A percentile compares a stretch with the other conserved stretches of the same genome.
Evolutionary conservation across 1,139 yeast species (phyloP).

Genomic region (Dujonia santamariae): DNA sequence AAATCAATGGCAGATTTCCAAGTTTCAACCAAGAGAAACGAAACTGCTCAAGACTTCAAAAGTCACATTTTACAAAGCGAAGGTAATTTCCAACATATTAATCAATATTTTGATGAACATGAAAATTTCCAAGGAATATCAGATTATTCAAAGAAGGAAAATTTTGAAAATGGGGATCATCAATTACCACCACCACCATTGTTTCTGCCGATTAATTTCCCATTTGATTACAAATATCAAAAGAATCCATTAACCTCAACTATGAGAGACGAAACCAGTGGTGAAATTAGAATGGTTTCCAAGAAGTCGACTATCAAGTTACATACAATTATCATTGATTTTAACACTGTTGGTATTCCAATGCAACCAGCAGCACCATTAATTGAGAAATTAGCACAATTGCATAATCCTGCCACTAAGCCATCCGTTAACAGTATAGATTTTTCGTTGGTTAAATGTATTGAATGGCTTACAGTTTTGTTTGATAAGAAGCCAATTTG

Average conservation of each 20-base stretch:
- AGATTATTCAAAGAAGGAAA: constrained; percentile 26
- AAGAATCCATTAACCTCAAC: constrained; percentile 50
- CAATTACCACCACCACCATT: constrained; percentile 87
- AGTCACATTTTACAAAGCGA: constrained; percentile 21
- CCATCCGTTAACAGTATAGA: constrained; percentile 28
- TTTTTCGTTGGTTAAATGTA: constrained; percentile 40
- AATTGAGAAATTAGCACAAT: constrained; percentile 26
- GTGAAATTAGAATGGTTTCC: constrained; percentile 42
- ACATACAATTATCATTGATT: constrained; percentile 44
- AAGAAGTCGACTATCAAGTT: constrained; percentile 39
- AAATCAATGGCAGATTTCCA: constrained; percentile 91
- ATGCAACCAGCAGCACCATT: constrained; percentile 35
- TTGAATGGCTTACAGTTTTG: constrained; percentile 48
- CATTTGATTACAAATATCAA: constrained; percentile 58
- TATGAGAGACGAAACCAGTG: constrained; percentile 64
- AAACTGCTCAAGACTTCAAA: constrained; percentile 38
- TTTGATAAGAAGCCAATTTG: constrained; percentile 80
- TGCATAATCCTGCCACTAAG: constrained; percentile 14
- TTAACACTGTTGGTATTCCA: constrained; percentile 25
- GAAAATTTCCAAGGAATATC: constrained; percentile 27
- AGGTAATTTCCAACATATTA: constrained; percentile 31
- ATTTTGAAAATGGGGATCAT: constrained; percentile 43
- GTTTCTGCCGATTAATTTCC: constrained; percentile 71
- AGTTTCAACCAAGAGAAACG: constrained; percentile 57
- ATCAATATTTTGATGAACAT: constrained; percentile 41